These are phyloP conservation scores for Panicum hallii DNA, from an alignment of 202 grass and related monocot genomes.

Conservation along the genomic window DNA sequence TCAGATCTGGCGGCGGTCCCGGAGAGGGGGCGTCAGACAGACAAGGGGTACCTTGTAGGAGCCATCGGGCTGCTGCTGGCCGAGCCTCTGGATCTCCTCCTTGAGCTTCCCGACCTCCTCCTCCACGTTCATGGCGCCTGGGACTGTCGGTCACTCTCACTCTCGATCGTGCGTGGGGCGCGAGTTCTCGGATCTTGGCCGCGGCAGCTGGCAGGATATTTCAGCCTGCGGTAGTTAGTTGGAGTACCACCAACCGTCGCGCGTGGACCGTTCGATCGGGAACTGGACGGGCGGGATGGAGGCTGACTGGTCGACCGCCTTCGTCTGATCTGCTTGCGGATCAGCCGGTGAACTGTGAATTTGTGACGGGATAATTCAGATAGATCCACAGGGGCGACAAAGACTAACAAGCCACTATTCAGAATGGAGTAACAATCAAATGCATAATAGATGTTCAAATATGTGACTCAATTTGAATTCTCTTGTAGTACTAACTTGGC, in stretches of 20 bases:
- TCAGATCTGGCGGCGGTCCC: conserved; percentile 33
- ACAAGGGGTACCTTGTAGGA: conserved; percentile 67
- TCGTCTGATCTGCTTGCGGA: neutral
- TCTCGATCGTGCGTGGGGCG: conserved; percentile 1
- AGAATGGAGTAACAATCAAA: neutral
- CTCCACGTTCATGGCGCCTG: conserved; percentile 90
- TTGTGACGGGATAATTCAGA: neutral
- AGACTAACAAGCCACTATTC: neutral
- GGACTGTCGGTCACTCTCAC: neutral
- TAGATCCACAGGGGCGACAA: neutral
- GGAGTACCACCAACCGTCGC: conserved; percentile 22
- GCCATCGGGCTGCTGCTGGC: conserved; percentile 74
- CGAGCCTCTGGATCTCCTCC: conserved; percentile 96
- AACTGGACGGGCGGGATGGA: conserved; percentile 8
- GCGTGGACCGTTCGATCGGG: conserved; percentile 19
- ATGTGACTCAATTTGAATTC: neutral
- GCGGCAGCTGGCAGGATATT: conserved; percentile 23
- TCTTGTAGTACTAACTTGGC: neutral
- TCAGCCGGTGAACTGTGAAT: neutral
- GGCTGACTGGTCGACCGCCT: neutral
- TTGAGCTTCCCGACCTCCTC: conserved; percentile 91
- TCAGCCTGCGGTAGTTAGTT: neutral
- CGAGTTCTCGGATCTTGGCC: conserved; percentile 34
- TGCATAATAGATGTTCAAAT: neutral
- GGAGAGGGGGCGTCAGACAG: neutral